Evolutionary conservation across 208 protist genomes (phyloP).

Genomic region (Acanthamoeba divionensis): DNA sequence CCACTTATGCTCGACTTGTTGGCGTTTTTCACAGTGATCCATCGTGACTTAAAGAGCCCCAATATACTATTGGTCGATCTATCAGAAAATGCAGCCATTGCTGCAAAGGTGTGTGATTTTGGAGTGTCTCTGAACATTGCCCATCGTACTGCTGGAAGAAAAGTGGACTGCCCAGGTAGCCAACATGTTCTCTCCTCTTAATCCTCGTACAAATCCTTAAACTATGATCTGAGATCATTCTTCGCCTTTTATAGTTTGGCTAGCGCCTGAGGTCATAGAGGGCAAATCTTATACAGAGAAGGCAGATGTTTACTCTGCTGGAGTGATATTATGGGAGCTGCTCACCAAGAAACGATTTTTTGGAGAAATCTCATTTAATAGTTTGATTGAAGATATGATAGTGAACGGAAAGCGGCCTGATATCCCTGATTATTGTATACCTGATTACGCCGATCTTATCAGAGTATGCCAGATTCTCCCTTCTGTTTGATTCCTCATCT

Average conservation of each 20-base stretch:
- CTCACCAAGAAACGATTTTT: neutral
- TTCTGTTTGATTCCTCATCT: neutral
- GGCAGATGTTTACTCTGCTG: slow-evolving; percentile 31
- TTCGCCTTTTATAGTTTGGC: neutral
- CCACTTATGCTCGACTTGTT: too few relatives aligned
- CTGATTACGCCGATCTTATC: neutral
- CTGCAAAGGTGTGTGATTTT: slow-evolving; percentile 49
- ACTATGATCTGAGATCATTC: neutral
- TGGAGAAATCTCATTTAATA: neutral
- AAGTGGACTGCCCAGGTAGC: slow-evolving; percentile 6
- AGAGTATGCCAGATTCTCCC: neutral
- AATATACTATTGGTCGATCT: neutral
- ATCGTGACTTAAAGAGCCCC: slow-evolving; percentile 10
- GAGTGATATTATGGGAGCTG: slow-evolving; percentile 33
- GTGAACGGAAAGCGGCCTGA: neutral
- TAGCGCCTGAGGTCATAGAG: slow-evolving; percentile 14
- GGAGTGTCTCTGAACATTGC: neutral
- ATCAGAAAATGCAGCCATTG: neutral
- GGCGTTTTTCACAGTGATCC: too few relatives aligned
- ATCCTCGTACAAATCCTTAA: neutral
- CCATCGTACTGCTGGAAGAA: neutral
- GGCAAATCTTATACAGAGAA: neutral
- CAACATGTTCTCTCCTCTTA: neutral
- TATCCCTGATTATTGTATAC: neutral
- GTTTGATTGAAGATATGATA: neutral